These are phyloP conservation scores for Rhexocercosporidium sp. DNA, from an alignment of 2,329 filamentous ascomycete species.

Conservation along the genomic window DNA sequence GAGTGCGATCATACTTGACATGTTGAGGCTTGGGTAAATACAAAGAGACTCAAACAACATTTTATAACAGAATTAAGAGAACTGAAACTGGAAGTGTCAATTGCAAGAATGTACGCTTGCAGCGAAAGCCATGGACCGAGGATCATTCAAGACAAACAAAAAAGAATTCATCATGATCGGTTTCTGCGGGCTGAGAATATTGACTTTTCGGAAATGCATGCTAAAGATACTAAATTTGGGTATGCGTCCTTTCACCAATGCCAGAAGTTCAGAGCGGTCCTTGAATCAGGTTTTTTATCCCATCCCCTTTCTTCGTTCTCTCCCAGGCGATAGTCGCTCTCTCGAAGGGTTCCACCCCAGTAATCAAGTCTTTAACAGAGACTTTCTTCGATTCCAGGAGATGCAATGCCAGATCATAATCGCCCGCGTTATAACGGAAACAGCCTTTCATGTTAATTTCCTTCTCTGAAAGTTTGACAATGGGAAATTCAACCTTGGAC, in stretches of 20 bases:
- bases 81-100: too few relatives aligned
- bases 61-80: too few relatives aligned
- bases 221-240: not conserved
- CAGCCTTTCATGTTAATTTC: slow-evolving; percentile 55
- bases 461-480: slow-evolving; percentile 54
- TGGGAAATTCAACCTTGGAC: slow-evolving; percentile 52
- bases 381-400: slow-evolving; percentile 44
- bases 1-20: too few relatives aligned
- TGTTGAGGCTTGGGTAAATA: too few relatives aligned
- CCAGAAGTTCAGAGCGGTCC: slow-evolving; percentile 24
- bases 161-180: too few relatives aligned
- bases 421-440: slow-evolving; percentile 56
- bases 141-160: too few relatives aligned
- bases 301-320: slow-evolving; percentile 25
- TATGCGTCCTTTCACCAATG: slow-evolving; percentile 32
- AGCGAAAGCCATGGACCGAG: too few relatives aligned
- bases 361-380: slow-evolving; percentile 44
- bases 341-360: slow-evolving; percentile 49
- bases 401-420: slow-evolving; percentile 54
- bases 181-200: not conserved
- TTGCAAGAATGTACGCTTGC: too few relatives aligned
- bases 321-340: slow-evolving; percentile 52
- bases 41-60: too few relatives aligned
- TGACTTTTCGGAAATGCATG: not conserved
- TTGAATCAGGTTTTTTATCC: slow-evolving; percentile 34